Base-by-base conservation (phyloP, 78 protist species). In the Isochrysis galbana region DNA sequence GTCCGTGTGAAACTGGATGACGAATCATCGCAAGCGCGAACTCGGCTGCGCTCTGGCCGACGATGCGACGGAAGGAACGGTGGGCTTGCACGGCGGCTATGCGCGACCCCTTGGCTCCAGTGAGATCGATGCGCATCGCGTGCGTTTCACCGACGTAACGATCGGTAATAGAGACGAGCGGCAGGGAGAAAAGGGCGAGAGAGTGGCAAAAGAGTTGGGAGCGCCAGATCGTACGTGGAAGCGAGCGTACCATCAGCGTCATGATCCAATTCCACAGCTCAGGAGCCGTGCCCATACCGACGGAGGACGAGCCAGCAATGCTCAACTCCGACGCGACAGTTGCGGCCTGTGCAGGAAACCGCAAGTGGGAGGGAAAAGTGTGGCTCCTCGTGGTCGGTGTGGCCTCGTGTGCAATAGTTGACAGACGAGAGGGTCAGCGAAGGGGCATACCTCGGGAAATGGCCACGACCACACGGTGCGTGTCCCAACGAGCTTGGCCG, bases 201-300 rank as follows among this genome's bases (percentile, higher is more conserved):
- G 45, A 69, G 7, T 88, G 42, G 29, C 78, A 88, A 17, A 88
- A 88, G 25, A 39, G 5, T 1, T 21, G 51, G n/a, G 77, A 51
- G 45, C 2, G 10, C 91, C 91, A 88, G 78, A 69, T 54, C 46
- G 29, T 5, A 3, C 69, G 25, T 74, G 91, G 91, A 7, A 83
- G 78, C 3, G 26, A 34, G 77, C 42, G 14, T 1, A 48, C 69
- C 44, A 88, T 5, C 47, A 36, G 10, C 39, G 38, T 39, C 77
- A 88, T 51, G 22, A 88, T 39, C n/a, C 22, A 2, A 39, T 88
- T 88, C 89, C 91, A 88, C 22, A 88, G 34, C 34, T 47, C 91
- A n/a, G 91, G 91, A 29, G 91, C 91, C 23, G 91, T 88, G 47
- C 91, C 91, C 91, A 88, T 88, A 19, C 91, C 78, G n/a, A 88